Base-by-base conservation (phyloP, 2,329 filamentous ascomycete species). In the Trichoderma sp. region DNA sequence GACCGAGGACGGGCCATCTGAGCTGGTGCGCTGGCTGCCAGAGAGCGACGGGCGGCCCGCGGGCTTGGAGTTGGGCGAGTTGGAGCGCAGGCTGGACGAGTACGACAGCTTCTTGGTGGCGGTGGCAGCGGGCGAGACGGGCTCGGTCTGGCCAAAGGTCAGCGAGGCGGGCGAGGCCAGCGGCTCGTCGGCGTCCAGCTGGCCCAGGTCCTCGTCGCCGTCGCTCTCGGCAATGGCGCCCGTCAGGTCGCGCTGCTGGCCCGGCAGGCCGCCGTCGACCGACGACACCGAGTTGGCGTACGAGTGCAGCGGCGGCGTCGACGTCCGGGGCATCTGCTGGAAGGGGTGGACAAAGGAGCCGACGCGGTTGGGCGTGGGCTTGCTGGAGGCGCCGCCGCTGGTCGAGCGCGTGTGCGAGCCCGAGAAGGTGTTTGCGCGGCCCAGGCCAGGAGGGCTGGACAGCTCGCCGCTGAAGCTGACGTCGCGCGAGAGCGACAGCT, bases 291-390 rank as follows among this genome's bases (percentile, higher is more conserved):
- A 87, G 76, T 86, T 86, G 72, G 86, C 83, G 76, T 88, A 88
- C 29, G 86, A 85, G 70, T 88, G 75, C 11, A 88, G 74, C 10
- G 87, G 87, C 62, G 88, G 87, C 70, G 87, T 89, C 57, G 86
- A 85, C 1, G 87, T 87, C 52, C 86, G 84, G 37, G 88, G 88
- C 10, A 83, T 89, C 78, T 90, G 88, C 75, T 89, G 87, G 72
- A 89, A 90, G 31, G 88, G 88, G 75, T 90, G 88, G 24, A 89
- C 83, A 74, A 90, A 90, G 37, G 82, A 79, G 69, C 82, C 82
- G 69, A 80, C 81, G 69, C 85, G 82, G 65, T 79, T 70, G 61
- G 78, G 83, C 73, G 86, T 89, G 71, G 83, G 84, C 31, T 86
- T 88, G 8, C 85, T 83, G 65, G 87, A 89, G 72, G 82, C 79